Base-by-base conservation (phyloP, 2,329 filamentous ascomycete species). In the Colletotrichum lentis region DNA sequence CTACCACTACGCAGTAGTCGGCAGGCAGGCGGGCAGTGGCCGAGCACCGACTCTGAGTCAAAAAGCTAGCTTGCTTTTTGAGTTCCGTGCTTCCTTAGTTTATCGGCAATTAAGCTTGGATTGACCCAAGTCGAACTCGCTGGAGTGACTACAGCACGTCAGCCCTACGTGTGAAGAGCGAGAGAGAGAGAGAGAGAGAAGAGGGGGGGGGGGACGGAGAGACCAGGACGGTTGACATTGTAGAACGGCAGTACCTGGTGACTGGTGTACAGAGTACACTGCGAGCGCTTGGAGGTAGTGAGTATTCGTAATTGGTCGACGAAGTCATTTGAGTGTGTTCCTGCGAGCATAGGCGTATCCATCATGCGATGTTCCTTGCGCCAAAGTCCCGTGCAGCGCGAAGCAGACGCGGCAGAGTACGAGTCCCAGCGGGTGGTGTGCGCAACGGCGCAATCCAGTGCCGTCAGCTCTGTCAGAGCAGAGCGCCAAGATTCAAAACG, bases 151-250 rank as follows among this genome's bases (percentile, higher is more conserved):
- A 37, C 18, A 24, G 64, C 54, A 64, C 60, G 47, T 61, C 66
- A 69, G 62, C 66, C 66, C 66, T 69, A 69, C 37, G 62, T 66
- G 62, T 65, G 66, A 62, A 66, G 49, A 61, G 35, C 27, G 18
- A n/a, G 37, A 18, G 12, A 41, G 12, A 41, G 7, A 50, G 47
- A 8, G 8, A 35, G 7, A 10, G 31, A 8, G 31, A 35, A 7
- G 10, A 7, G 7, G 2, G 31, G 8, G 8, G 8, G 31, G 8
- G 31, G 8, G 27, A 7, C 5, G 27, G 27, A 27, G 46, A 3
- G 49, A 53, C 24, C 10, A 20, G 27, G 27, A 18, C 24, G 54
- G 49, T 27, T 50, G 64, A 11, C 31, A 35, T 10, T 35, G 31
- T 35, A 31, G 7, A 7, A 35, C 7, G 31, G 8, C 31, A 35